Evolutionary conservation across 371 early-diverging fungal species (phyloP), one percentile per base, ranked within the genome.

Genomic region (Apophysomyces variabilis): DNA sequence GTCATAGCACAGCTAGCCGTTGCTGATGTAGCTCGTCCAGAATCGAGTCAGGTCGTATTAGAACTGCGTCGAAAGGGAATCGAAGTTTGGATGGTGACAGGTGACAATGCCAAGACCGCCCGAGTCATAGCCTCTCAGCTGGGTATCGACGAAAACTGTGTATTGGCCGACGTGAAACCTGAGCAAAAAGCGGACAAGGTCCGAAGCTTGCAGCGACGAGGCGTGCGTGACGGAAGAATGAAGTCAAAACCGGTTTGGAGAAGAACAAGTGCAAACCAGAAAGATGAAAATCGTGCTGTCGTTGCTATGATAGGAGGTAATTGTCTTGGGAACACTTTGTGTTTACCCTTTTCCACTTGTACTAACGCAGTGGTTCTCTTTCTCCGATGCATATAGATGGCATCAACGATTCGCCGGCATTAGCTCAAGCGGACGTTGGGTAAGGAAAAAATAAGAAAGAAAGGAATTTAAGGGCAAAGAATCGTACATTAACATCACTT

Each of bases 321-420:
- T 12, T 21, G 11, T 37, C 38, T 16, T 14, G 9, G 46, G 7
- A n/a, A 38, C 0, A 13, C 9, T 21, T 37, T 39, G 35, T n/a
- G 18, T 14, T 56, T 32, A 1, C 21, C 3, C 21, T 50, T 21
- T 21, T 26, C 6, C 2, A 32, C 41, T 41, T 13, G 13, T 11
- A 5, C 41, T 41, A n/a, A 50, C 32, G 3, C 32, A 26, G 32
- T 26, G 32, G 32, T 26, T 26, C 32, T 26, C 32, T 26, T 26
- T 26, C 3, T 3, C 3, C 32, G 32, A 26, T 26, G 32, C 3
- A 9, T 47, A 86, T 87, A 64, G 98, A 98, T 78, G 98, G 98
- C 13, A 95, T 96, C 71, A 98, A 96, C 70, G 98, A 96, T 78
- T 90, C 95, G 1, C 92, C 93, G 38, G 97, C 97, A 0, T 77